Conservation (phyloP, 371 early-diverging fungal species). For the Mucor saturninus region DNA sequence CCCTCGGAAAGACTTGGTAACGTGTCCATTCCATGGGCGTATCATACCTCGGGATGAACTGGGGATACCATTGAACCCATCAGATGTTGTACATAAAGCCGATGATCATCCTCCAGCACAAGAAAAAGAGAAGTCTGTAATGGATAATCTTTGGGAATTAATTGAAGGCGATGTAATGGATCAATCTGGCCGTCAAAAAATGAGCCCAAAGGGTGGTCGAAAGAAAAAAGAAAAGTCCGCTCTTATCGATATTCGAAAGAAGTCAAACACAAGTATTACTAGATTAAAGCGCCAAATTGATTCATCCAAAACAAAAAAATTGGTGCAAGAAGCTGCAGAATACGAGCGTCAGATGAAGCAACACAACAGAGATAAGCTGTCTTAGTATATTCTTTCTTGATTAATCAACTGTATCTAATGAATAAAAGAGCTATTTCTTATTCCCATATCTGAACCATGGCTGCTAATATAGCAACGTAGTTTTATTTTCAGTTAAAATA, state of each 20-base stretch:
- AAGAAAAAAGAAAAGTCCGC: constrained; percentile 30
- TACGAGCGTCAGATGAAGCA: constrained; percentile 43
- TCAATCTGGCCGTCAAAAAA: constrained; percentile 47
- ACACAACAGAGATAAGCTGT: constrained; percentile 14
- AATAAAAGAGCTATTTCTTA: background rate
- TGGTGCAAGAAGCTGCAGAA: constrained; percentile 41
- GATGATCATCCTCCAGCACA: background rate
- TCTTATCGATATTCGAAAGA: constrained; percentile 59
- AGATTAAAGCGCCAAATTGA: constrained; percentile 50
- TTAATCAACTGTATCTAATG: background rate
- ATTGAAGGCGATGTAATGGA: constrained; percentile 59
- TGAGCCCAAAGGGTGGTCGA: constrained; percentile 30
- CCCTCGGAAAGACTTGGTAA: constrained; percentile 68
- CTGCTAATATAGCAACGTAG: too few species aligned
- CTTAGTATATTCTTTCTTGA: too few species aligned
- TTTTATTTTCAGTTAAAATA: too few species aligned
- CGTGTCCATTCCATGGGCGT: constrained; percentile 76
- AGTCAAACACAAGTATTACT: constrained; percentile 44
- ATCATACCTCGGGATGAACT: constrained; percentile 71
- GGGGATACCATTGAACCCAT: constrained; percentile 39
- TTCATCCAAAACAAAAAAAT: constrained; percentile 25
- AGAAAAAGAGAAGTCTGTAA: constrained; percentile 10
- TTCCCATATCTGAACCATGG: too few species aligned
- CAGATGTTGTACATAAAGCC: background rate
- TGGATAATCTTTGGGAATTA: constrained; percentile 57